phyloP scores from a whole-genome alignment of 257 asterid genomes.

The Nicotiana tabacum region DNA sequence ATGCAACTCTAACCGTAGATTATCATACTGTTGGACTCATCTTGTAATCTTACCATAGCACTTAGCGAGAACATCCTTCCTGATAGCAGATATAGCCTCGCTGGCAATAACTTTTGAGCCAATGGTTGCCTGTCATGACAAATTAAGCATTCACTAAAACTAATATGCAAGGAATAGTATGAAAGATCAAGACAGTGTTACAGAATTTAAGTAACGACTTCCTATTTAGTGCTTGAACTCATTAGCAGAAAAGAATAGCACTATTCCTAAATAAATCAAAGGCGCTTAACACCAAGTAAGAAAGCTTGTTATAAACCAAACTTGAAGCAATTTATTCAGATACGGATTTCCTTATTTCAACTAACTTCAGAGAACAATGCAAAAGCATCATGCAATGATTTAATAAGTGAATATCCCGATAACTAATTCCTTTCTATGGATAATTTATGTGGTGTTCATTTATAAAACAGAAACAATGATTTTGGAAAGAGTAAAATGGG shows the following conservation, averaged over 20 bases:
- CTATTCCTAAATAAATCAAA: too few species aligned
- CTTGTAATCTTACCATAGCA: slow-evolving; percentile 74
- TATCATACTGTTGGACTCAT: not conserved
- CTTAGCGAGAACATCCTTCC: slow-evolving; percentile 97
- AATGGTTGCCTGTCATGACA: slow-evolving; percentile 70
- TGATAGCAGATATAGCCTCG: slow-evolving; percentile 91
- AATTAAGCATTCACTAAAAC: not conserved
- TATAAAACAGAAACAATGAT: too few species aligned
- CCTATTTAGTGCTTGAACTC: not conserved
- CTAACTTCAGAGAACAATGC: too few species aligned
- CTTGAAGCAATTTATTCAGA: too few species aligned
- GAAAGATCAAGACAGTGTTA: not conserved
- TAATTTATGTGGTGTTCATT: too few species aligned
- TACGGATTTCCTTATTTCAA: too few species aligned
- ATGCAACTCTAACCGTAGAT: not conserved
- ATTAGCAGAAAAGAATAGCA: not conserved
- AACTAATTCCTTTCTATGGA: too few species aligned
- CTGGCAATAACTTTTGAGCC: slow-evolving; percentile 98
- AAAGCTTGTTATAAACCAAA: too few species aligned
- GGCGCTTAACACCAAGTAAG: too few species aligned
- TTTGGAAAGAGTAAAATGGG: not conserved
- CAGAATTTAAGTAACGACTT: not conserved
- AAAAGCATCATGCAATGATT: too few species aligned
- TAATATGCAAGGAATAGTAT: not conserved
- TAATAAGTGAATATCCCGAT: too few species aligned